Base-by-base conservation (phyloP, 495 filamentous ascomycete species). In the Trichoderma orchidacearum region DNA sequence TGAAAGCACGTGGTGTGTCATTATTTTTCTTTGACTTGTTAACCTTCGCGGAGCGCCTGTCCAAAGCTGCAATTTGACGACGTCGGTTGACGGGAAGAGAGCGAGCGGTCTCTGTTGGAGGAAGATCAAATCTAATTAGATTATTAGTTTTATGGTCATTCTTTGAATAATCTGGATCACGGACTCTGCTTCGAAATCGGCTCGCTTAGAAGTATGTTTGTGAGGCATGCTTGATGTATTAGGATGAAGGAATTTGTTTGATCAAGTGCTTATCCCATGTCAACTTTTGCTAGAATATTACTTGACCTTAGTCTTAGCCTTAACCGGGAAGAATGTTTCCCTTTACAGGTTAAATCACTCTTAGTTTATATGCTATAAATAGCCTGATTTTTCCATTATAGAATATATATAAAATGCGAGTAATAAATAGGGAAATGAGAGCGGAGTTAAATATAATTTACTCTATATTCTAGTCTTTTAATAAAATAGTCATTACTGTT, bases 1-100 rank as follows among this genome's bases (percentile, higher is more conserved):
- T 76, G 71, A 97, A 97, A 5, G 85, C 89, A 51, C 85, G 85
- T 5, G 92, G 92, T 6, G 86, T 90, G 68, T 97, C 92, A 65
- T 94, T 83, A 35, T 78, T 72, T 18, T 66, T 63, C 41, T 72
- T 73, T 56, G 72, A 71, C 57, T 75, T 74, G 57, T 74, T 74
- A 55, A 72, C 72, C 38, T 69, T 66, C 27, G 51, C 54, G 32
- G 53, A 55, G 34, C 67, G 65, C 23, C 53, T 61, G 17, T 48
- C 48, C 4, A 54, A 58, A n/a, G 66, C 56, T 54, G 48, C 56
- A 29, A 35, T 54, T 56, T 66, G 45, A 53, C 48, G 60, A 60
- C 53, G 58, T 18, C 66, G 72, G 41, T 70, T 77, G 55, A 82
- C 80, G 0, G 86, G 80, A 34, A 95, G 77, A 27, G 89, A 72